phyloP scores from a whole-genome alignment of 495 filamentous ascomycete species.

The Xylaria acuta region DNA sequence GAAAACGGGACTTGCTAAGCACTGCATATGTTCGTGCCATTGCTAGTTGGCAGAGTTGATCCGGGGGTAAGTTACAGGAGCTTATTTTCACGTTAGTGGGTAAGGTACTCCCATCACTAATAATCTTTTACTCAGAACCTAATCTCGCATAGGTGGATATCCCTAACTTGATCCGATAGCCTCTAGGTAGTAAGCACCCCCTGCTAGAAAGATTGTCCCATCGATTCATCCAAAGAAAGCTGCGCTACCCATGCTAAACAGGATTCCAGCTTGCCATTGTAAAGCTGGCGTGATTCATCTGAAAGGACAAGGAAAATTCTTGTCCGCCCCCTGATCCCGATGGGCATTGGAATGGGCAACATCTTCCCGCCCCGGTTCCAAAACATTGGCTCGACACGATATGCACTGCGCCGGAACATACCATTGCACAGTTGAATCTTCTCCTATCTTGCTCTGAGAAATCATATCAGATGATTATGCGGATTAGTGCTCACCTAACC shows the following conservation, averaged over 20 bases:
- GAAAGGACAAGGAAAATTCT: neutral
- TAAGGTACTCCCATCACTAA: neutral
- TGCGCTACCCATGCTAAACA: neutral
- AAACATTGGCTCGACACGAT: neutral
- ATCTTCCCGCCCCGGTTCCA: neutral
- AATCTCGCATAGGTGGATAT: neutral
- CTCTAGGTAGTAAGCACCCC: neutral
- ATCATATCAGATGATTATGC: neutral
- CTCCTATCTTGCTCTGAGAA: neutral
- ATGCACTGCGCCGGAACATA: neutral
- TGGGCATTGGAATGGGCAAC: neutral
- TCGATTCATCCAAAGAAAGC: neutral
- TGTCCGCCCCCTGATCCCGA: neutral
- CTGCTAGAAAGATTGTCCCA: neutral
- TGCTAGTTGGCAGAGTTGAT: neutral
- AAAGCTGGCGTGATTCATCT: neutral
- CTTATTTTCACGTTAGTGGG: neutral
- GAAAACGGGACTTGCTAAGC: neutral
- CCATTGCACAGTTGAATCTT: neutral
- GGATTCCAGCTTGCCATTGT: neutral
- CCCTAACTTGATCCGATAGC: neutral
- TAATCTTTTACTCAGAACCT: neutral
- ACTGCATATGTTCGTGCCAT: neutral
- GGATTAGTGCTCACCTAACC: neutral
- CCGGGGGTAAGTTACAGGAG: neutral